Conservation (phyloP, 2,329 filamentous ascomycete species). For the Fusarium floridanum region DNA sequence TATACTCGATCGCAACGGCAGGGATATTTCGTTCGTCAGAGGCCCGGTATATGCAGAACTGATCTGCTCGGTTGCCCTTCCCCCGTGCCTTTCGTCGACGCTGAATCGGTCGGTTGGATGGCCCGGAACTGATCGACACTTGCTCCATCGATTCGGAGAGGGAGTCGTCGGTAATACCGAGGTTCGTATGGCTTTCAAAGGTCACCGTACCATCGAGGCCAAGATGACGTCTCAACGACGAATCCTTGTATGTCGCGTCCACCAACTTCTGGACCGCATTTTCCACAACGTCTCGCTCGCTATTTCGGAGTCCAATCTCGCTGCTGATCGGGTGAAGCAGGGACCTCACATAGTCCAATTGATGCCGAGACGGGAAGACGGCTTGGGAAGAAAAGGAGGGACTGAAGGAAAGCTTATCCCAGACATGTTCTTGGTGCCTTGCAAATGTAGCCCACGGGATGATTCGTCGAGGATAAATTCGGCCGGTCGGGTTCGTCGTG, state of each 20-base stretch:
- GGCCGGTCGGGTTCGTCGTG: conserved; percentile 50
- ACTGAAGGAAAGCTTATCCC: conserved; percentile 44
- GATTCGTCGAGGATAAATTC: conserved; percentile 52
- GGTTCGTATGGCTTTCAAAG: conserved; percentile 55
- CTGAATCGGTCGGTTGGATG: fast-evolving
- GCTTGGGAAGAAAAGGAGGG: conserved; percentile 45
- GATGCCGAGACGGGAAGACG: conserved; percentile 49
- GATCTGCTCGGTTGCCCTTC: conserved; percentile 44
- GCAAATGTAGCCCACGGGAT: conserved; percentile 53
- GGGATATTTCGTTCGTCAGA: not conserved
- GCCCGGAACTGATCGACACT: not conserved
- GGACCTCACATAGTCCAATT: conserved; percentile 51
- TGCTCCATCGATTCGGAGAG: conserved; percentile 43
- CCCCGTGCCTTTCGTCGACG: conserved; percentile 37
- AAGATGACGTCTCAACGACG: conserved; percentile 46
- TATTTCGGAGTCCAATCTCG: conserved; percentile 51
- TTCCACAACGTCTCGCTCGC: conserved; percentile 52
- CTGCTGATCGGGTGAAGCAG: conserved; percentile 51
- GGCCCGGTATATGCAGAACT: not conserved
- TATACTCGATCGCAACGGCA: not conserved
- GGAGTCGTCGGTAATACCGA: conserved; percentile 41
- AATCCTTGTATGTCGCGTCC: conserved; percentile 44
- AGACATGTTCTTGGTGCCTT: conserved; percentile 49
- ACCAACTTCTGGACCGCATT: conserved; percentile 53
- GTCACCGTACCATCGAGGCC: conserved; percentile 50